Base-by-base conservation (phyloP, 2,329 filamentous ascomycete genomes). In the Ustulina deusta region DNA sequence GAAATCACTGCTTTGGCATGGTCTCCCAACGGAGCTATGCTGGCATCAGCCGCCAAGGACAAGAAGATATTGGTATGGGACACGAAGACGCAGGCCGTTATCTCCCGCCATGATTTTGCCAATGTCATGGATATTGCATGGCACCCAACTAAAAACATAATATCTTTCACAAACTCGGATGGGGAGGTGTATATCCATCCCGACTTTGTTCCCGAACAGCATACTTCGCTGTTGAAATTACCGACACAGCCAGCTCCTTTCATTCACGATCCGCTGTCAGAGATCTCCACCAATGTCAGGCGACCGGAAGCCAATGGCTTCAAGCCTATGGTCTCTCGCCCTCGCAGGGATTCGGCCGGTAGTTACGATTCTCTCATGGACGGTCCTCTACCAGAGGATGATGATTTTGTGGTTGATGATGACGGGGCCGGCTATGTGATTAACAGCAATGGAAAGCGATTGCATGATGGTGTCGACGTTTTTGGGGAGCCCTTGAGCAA, bases 111-210 rank as follows among this genome's bases (percentile, higher is more conserved):
- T 73, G 92, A 95, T 64, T 94, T 95, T 76, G 84, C 90, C 61
- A 94, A 94, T 70, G 92, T 98, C 63, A 88, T 96, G 72, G 93
- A 94, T 70, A 84, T 99, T 66, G 87, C 89, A 34, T 99, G 96
- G 95, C 96, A 99, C 76, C 94, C 94, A 6, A 91, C 87, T 0
- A 90, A 94, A 71, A 99, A 99, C 74, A 88, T 95, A 2, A 81
- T 96, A 1, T 97, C 94, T 0, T 97, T 98, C 75, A 97, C 95
- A 0, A 98, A 93, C 42, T 92, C 91, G 1, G 93, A 97, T 66
- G 96, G 97, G 69, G 94, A 97, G 79, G 88, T 98, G 13, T 98
- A 93, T 78, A 98, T 98, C 63, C 92, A 94, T 76, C 89, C 90
- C 11, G 88, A 93, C 61, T 89, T 91, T 72, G 81, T 92, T 2